Evolutionary conservation across 1,139 yeast genomes (phyloP), one percentile per base, ranked within the genome.

Genomic region (Sugiyamaella castrensis): DNA sequence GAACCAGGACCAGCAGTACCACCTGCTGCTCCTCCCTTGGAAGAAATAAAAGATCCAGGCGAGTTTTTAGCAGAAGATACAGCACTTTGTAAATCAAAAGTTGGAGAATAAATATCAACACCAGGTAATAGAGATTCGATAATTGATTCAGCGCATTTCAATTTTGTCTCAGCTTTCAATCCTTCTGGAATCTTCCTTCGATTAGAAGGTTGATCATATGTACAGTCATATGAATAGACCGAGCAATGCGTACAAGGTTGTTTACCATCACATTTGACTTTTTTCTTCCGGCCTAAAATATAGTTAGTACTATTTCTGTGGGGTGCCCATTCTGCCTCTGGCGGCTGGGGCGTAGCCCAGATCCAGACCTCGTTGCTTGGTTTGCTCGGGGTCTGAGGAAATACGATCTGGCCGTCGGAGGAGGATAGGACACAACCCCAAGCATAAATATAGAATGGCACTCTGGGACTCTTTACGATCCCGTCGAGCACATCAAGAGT

Each of bases 161-260:
- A 57, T 46, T 69, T 67, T 35, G 63, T 57, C 47, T 71, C 75
- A 10, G 69, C 60, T 29, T 64, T 59, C 36, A 63, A 60, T 32
- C 69, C 57, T 43, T 71, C 73, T 1, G 72, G 71, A 13, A 65
- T 62, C 43, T 70, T 68, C 60, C 80, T 79, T 47, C 92, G 70
- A 54, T 80, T 76, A 33, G 85, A 79, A n/a, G 92, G 92, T 61
- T 83, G 85, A 60, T 82, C 83, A 61, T 84, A 85, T 0, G 89
- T 77, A 64, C 94, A 85, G 52, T 76, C 76, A 56, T 46, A 47
- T n/a, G 52, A 50, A 67, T 88, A 89, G 1, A 88, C 96, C 0
- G 96, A 86, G 64, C 96, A 87, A 64, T 86, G 94, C 43, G 84
- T 82, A 68, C 96, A 88, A 1, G 95, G 95, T 59, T 82, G 82